Percentiles rank a stretch among this genome's conserved stretches.
phyloP scores from a whole-genome alignment of 306 rosid species.

The Quercus cerris region DNA sequence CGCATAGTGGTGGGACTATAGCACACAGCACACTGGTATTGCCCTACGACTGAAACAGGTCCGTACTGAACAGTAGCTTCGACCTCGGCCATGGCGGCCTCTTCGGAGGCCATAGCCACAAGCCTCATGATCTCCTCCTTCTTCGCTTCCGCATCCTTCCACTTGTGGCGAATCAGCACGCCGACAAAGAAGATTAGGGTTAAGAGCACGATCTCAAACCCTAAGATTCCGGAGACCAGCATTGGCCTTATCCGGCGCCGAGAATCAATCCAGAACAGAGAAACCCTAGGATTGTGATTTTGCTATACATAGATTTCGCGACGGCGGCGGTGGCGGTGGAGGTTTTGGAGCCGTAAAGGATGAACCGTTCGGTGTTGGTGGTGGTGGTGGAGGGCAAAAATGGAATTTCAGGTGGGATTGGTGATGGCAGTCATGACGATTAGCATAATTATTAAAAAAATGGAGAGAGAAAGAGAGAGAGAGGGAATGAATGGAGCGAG shows the following conservation, averaged over 20 bases:
- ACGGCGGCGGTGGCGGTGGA: background rate
- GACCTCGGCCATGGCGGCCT: conserved; percentile 38
- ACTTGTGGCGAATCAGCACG: conserved; percentile 34
- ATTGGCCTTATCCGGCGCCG: conserved; percentile 40
- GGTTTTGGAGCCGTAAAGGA: background rate
- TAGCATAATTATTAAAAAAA: background rate
- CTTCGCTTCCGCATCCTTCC: conserved; percentile 45
- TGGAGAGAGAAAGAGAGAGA: background rate
- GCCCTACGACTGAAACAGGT: background rate
- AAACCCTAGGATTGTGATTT: conserved; percentile 36
- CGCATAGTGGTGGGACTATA: conserved; percentile 52
- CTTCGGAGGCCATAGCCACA: conserved; percentile 37
- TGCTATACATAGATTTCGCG: conserved; percentile 40
- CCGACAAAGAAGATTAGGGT: conserved; percentile 28
- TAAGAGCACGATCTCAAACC: conserved; percentile 47
- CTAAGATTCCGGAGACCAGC: conserved; percentile 45
- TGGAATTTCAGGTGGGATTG: background rate
- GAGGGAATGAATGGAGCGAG: background rate
- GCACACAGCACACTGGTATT: conserved; percentile 50
- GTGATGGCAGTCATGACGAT: conserved; percentile 7
- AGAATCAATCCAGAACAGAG: conserved; percentile 44
- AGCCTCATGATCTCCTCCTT: conserved; percentile 43
- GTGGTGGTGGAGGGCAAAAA: background rate
- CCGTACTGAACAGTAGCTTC: conserved; percentile 16
- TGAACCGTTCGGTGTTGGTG: background rate